These are phyloP conservation scores for Nicotiana tomentosiformis DNA, from an alignment of 257 asterid species.

Conservation along the genomic window DNA sequence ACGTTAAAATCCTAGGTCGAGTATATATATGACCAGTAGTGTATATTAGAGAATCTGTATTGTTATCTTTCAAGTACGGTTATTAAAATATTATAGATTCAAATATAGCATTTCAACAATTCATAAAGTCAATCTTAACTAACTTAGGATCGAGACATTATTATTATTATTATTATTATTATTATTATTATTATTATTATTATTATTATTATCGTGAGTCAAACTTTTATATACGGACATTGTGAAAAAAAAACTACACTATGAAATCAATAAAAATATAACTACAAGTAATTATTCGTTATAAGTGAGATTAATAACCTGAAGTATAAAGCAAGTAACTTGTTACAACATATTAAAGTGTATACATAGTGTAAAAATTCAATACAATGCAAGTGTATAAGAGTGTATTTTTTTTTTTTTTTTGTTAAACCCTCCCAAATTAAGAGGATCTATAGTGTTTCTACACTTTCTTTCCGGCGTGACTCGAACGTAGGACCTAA, in stretches of 20 bases:
- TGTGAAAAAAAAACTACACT: neutral
- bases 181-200: neutral
- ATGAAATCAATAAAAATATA: neutral
- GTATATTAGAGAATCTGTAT: neutral
- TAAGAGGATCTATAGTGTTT: too few relatives aligned
- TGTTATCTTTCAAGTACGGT: neutral
- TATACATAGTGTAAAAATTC: neutral
- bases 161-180: neutral
- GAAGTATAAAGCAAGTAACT: neutral
- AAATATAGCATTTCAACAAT: neutral
- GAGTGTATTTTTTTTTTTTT: neutral
- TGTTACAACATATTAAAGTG: neutral
- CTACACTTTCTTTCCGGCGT: fast-evolving
- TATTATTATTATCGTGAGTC: neutral
- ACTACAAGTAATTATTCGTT: neutral
- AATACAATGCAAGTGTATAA: too few relatives aligned
- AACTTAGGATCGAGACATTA: fast-evolving
- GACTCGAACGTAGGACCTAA: too few relatives aligned
- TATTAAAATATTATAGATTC: neutral
- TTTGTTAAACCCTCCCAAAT: too few relatives aligned
- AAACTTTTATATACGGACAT: neutral
- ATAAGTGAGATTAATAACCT: neutral
- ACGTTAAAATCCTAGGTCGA: too few relatives aligned
- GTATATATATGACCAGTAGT: neutral
- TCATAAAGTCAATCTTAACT: neutral